phyloP scores from a whole-genome alignment of 345 rosid genomes.

The Pelargonium nanum region DNA sequence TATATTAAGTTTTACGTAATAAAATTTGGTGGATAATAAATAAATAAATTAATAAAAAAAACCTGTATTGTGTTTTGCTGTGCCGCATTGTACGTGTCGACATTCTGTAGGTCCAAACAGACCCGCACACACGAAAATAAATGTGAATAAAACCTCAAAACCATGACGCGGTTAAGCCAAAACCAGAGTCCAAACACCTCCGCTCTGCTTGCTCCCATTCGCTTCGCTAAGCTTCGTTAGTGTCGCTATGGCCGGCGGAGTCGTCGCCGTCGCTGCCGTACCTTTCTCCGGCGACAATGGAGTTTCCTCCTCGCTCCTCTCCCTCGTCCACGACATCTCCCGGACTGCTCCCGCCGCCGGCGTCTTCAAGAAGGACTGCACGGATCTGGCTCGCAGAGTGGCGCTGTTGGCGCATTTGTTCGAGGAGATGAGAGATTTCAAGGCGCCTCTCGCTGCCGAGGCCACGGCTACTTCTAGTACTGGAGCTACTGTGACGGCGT shows the following conservation, averaged over 20 bases:
- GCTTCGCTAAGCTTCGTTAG: too few species aligned
- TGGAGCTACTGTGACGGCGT: conserved; percentile 14
- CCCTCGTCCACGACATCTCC: conserved; percentile 17
- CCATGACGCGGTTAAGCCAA: not conserved
- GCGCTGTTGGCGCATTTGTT: conserved; percentile 56
- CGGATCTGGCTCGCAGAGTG: conserved; percentile 74
- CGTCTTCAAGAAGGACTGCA: conserved; percentile 56
- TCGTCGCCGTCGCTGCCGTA: conserved; percentile 7
- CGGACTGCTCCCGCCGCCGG: conserved; percentile 12
- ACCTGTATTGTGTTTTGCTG: not conserved
- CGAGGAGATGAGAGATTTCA: conserved; percentile 60
- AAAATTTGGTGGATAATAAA: too few species aligned
- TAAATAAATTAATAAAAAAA: too few species aligned
- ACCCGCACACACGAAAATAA: not conserved
- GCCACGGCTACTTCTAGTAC: conserved; percentile 12
- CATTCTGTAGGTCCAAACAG: not conserved
- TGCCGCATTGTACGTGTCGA: not conserved
- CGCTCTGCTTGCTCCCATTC: not conserved
- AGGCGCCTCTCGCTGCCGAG: conserved; percentile 6
- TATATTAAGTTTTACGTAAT: too few species aligned
- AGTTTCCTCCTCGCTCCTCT: conserved; percentile 10
- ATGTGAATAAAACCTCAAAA: not conserved
- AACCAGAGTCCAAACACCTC: not conserved
- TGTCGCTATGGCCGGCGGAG: conserved; percentile 13
- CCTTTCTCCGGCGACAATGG: conserved; percentile 13